These are phyloP conservation scores for Umbelopsis sp. DNA, from an alignment of 192 early-diverging fungal species.

Conservation along the genomic window DNA sequence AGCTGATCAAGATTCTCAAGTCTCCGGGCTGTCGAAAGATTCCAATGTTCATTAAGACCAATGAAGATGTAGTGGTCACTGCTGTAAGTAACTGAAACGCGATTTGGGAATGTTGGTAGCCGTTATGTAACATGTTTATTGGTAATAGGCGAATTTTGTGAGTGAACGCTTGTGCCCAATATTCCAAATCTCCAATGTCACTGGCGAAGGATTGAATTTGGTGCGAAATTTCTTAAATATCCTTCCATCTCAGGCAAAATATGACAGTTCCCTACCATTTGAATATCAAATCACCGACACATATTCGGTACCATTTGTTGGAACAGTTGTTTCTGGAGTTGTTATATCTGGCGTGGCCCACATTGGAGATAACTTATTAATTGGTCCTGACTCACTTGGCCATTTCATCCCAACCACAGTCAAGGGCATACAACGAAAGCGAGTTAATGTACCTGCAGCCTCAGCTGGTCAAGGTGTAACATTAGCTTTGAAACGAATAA, in stretches of 20 bases:
- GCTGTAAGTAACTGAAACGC: slow-evolving; percentile 43
- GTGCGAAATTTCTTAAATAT: slow-evolving; percentile 87
- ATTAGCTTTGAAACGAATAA: slow-evolving; percentile 86
- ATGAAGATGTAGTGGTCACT: slow-evolving; percentile 75
- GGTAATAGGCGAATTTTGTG: slow-evolving; percentile 63
- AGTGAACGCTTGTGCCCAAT: slow-evolving; percentile 90
- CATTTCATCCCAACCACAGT: slow-evolving; percentile 75
- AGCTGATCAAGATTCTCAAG: slow-evolving; percentile 82
- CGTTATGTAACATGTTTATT: not conserved
- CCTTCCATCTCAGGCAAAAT: slow-evolving; percentile 64
- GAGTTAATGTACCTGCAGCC: slow-evolving; percentile 75
- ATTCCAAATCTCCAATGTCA: slow-evolving; percentile 93
- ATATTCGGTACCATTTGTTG: slow-evolving; percentile 88
- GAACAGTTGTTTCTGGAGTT: slow-evolving; percentile 89
- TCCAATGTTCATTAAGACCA: slow-evolving; percentile 80
- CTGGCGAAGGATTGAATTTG: slow-evolving; percentile 66
- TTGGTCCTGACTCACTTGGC: slow-evolving; percentile 88
- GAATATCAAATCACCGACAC: slow-evolving; percentile 90
- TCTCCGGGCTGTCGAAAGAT: slow-evolving; percentile 90
- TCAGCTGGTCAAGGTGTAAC: slow-evolving; percentile 83
- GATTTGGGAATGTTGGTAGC: too few relatives aligned
- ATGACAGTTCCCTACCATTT: slow-evolving; percentile 57
- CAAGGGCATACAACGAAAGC: slow-evolving; percentile 89
- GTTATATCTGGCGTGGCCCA: slow-evolving; percentile 67
- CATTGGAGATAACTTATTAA: slow-evolving; percentile 77